phyloP scores from a whole-genome alignment of 2,329 filamentous ascomycete genomes.

The Scorias spongiosa region DNA sequence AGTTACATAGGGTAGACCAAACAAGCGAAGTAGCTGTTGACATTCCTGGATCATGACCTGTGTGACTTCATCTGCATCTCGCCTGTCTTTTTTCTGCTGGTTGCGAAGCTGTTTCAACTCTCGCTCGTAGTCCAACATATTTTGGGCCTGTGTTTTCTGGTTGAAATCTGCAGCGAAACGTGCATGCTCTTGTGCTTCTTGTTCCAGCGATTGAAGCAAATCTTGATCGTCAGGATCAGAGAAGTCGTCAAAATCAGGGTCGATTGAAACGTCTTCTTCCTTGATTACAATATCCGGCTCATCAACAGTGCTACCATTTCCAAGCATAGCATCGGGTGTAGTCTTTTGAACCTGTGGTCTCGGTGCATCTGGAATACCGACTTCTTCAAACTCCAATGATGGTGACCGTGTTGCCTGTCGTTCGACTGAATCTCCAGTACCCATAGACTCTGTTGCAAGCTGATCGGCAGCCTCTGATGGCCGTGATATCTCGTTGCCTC shows the following conservation, averaged over 20 bases:
- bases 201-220: slow-evolving; percentile 67
- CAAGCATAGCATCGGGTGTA: slow-evolving; percentile 8
- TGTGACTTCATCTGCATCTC: slow-evolving; percentile 93
- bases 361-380: slow-evolving; percentile 20
- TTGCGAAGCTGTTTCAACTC: slow-evolving; percentile 74
- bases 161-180: slow-evolving; percentile 83
- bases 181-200: slow-evolving; percentile 85
- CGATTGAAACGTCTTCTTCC: slow-evolving; percentile 17
- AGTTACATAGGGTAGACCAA: slow-evolving; percentile 90
- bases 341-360: background rate
- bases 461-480: background rate
- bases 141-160: slow-evolving; percentile 53
- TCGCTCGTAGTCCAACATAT: slow-evolving; percentile 65
- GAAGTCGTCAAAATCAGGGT: slow-evolving; percentile 29
- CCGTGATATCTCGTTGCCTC: background rate
- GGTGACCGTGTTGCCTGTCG: slow-evolving; percentile 22
- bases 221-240: slow-evolving; percentile 90
- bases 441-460: background rate
- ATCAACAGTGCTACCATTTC: slow-evolving; percentile 1
- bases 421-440: slow-evolving; percentile 7
- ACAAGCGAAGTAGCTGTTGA: slow-evolving; percentile 74
- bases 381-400: slow-evolving; percentile 38
- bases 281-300: background rate
- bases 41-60: slow-evolving; percentile 94
- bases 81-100: slow-evolving; percentile 93